These are phyloP conservation scores for Trapa incisa DNA, from an alignment of 345 rosid species.

Conservation along the genomic window DNA sequence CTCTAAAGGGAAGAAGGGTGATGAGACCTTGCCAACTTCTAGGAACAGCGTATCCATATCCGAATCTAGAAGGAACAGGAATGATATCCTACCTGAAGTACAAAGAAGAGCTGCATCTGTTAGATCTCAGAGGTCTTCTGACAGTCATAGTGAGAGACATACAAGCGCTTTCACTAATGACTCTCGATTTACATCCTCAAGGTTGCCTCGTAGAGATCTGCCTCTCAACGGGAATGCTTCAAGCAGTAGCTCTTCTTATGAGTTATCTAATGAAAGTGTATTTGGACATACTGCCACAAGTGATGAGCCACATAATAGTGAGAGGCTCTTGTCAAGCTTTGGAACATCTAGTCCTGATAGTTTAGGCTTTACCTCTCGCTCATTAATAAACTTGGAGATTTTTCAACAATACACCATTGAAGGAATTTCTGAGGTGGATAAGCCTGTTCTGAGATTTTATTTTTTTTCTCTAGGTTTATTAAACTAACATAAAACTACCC, in stretches of 20 bases:
- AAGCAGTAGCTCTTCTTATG: conserved; percentile 12
- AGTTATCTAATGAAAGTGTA: conserved; percentile 23
- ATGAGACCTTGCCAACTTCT: conserved; percentile 22
- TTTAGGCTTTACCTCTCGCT: conserved; percentile 23
- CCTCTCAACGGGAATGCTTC: conserved; percentile 32
- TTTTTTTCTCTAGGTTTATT: background rate
- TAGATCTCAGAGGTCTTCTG: conserved; percentile 1
- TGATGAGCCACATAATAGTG: conserved; percentile 22
- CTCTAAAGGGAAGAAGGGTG: conserved; percentile 45
- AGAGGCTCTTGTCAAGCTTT: conserved; percentile 26
- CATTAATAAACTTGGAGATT: conserved; percentile 36
- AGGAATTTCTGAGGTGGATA: conserved; percentile 80
- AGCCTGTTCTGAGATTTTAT: background rate
- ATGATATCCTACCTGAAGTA: conserved; percentile 24
- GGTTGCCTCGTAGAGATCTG: conserved; percentile 30
- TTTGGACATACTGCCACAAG: conserved; percentile 15
- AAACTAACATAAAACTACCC: background rate
- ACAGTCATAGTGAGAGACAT: conserved; percentile 14
- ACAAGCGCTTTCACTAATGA: conserved; percentile 23
- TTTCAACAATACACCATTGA: conserved; percentile 51
- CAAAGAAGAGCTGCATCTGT: conserved; percentile 11
- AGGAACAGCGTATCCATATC: conserved; percentile 37
- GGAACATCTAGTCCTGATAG: conserved; percentile 50
- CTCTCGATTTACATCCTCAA: conserved; percentile 17
- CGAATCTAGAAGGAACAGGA: conserved; percentile 48